Evolutionary conservation across 495 filamentous ascomycete species (phyloP), one percentile per base, ranked within the genome.

Genomic region (Articulospora tetracladia): DNA sequence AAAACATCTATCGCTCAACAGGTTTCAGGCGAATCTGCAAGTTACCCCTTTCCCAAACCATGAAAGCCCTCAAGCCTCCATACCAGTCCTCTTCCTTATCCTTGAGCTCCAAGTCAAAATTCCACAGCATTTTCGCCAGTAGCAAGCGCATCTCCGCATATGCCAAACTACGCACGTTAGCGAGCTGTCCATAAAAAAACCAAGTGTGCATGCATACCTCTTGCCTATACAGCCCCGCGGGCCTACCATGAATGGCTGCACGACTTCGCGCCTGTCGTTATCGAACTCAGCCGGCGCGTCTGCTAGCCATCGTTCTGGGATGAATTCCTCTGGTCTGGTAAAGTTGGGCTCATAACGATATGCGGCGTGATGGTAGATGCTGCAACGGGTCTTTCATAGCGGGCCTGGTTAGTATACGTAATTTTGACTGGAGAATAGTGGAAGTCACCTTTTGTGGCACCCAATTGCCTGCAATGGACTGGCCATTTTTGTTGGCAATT

Each of bases 101-200:
- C 25, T 26, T 19, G 44, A 64, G 61, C 41, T 69, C 66, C 28
- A 85, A 69, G 48, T 85, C 79, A 66, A 85, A 84, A 32, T 69
- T 73, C 72, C 73, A 85, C 0, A 86, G 50, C 15, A 85, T 47
- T 28, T 76, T 79, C 3, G 81, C 74, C 6, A 80, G 59, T 22
- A 80, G 76, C 1, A 85, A 58, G 1, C 78, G 70, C 71, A 82
- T 77, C 63, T 85, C 82, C 0, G 72, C 74, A 61, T 76, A 79
- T 0, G 79, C 82, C 25, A 86, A 72, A 58, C 49, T 55, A 34
- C 15, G 36, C 36, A 57, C 3, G 2, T 57, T 48, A 57, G 36
- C 34, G 41, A 39, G 36, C 22, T 46, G 19, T 17, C 55, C 10
- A 47, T 8, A n/a, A 22, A 25, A 24, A 47, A 19, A n/a, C 7